Percentiles rank a stretch among this genome's conserved stretches.
Conservation (phyloP, 805 yeast genomes). For the Wickerhamomyces bovis region DNA sequence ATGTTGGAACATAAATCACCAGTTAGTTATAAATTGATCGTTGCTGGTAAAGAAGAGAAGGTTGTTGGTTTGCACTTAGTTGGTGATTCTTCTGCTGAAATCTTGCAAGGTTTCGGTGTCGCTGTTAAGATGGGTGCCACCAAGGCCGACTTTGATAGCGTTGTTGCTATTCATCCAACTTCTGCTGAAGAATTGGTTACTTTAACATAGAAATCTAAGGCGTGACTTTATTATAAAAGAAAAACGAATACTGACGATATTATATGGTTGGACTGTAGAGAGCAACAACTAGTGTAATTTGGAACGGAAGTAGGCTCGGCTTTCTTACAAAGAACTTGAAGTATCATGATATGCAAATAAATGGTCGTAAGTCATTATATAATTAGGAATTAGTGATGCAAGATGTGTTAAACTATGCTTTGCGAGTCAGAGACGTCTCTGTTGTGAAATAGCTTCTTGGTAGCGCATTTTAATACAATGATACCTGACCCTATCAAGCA, state of each 20-base stretch:
- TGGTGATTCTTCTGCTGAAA: conserved; percentile 89
- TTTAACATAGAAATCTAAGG: conserved; percentile 19
- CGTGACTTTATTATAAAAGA: too few relatives aligned
- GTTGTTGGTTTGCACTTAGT: conserved; percentile 93
- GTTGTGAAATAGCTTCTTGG: not conserved
- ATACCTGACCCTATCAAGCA: conserved; percentile 7
- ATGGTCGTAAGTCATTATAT: not conserved
- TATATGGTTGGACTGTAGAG: too few relatives aligned
- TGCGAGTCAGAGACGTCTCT: not conserved
- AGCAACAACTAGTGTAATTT: too few relatives aligned
- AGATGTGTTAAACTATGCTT: not conserved
- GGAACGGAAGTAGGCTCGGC: too few relatives aligned
- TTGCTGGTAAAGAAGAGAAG: conserved; percentile 77
- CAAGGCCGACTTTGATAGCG: conserved; percentile 86
- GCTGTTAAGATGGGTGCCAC: conserved; percentile 99
- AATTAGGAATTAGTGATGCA: not conserved
- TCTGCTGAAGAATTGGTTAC: conserved; percentile 98
- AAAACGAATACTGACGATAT: too few relatives aligned
- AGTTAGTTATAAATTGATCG: conserved; percentile 77
- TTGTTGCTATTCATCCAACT: conserved; percentile 98
- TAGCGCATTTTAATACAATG: conserved; percentile 1
- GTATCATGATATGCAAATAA: not conserved
- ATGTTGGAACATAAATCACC: conserved; percentile 76
- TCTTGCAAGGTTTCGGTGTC: conserved; percentile 96
- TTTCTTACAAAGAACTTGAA: too few relatives aligned